Evolutionary conservation across 2,329 filamentous ascomycete genomes (phyloP), one percentile per base, ranked within the genome.

Genomic region (Cordyceps farinosa): DNA sequence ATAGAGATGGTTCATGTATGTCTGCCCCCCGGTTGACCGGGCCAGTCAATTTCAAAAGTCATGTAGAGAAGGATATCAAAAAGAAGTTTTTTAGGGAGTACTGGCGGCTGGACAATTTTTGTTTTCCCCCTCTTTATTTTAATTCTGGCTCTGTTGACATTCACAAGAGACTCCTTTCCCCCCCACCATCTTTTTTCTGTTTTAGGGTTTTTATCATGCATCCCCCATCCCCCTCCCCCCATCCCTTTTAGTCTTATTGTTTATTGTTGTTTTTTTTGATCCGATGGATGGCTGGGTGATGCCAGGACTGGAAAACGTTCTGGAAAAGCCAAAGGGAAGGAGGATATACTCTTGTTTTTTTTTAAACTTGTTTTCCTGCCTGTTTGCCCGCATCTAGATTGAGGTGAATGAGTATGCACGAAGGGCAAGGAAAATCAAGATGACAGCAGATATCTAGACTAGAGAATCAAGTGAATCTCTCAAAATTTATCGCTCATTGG

Each of bases 1-100:
- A 77, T 77, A 77, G 75, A 75, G 70, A 75, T 74, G 68, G 61
- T 52, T 76, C 75, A 76, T 77, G 74, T 77, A 69, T 72, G 74
- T 73, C 50, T 61, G 50, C 71, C 71, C 71, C 69, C 38, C 5
- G 38, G 15, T 62, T 47, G 13, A 70, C 70, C 67, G 73, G 59
- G 75, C 11, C 71, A 67, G 72, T 65, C 54, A 62, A 57, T 50
- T 62, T 66, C 67, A 75, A 76, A 77, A 77, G 66, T 77, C 75
- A 77, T 77, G 75, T 77, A 77, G 75, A 68, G 56, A 75, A 72
- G 71, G 58, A 65, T 48, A 52, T 62, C 45, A 70, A 69, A 70
- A 45, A 34, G 32, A 42, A 36, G 38, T 30, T 54, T 53, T 42
- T 32, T n/a, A 34, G 72, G 74, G 75, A 76, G 74, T 76, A 74